These are phyloP conservation scores for Ustilago shanxiensis DNA, from an alignment of 1,284 basidiomycete species.

Conservation along the genomic window DNA sequence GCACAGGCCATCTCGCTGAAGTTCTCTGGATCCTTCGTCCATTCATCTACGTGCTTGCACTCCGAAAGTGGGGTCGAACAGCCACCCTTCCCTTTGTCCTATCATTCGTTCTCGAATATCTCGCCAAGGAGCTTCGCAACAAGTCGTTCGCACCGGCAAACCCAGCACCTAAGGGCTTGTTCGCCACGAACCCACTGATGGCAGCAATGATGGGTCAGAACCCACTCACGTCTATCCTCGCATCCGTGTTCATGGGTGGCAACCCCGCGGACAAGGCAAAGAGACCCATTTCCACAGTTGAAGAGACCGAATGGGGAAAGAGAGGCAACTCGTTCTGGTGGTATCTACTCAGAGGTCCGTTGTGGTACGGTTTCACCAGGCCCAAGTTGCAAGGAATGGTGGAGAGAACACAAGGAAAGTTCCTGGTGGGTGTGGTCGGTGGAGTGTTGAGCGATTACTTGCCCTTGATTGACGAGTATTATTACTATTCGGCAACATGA, in stretches of 20 bases:
- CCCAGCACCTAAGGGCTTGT: constrained; percentile 11
- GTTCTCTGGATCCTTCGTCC: constrained; percentile 62
- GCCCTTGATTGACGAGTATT: constrained; percentile 92
- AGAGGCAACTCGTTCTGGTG: constrained; percentile 84
- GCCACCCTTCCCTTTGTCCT: constrained; percentile 55
- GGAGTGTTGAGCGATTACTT: constrained; percentile 88
- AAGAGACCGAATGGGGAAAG: constrained; percentile 79
- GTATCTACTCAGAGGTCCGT: constrained; percentile 87
- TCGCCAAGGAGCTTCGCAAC: constrained; percentile 55
- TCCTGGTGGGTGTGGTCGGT: constrained; percentile 81
- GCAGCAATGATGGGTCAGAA: constrained; percentile 62
- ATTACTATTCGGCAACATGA: constrained; percentile 76
- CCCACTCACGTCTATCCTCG: constrained; percentile 58
- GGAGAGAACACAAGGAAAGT: constrained; percentile 76
- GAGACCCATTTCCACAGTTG: constrained; percentile 67
- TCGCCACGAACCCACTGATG: constrained; percentile 54
- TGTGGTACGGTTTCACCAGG: constrained; percentile 85
- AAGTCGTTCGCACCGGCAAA: constrained; percentile 41
- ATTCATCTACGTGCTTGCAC: constrained; percentile 61
- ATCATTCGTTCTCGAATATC: constrained; percentile 58
- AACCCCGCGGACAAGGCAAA: constrained; percentile 40
- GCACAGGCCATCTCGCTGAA: constrained; percentile 51
- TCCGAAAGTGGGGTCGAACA: constrained; percentile 58
- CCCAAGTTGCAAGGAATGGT: constrained; percentile 80
- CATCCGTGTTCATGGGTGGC: constrained; percentile 48